Base-by-base conservation (phyloP, 257 asterid genomes). In the Fraxinus quadrangulata region DNA sequence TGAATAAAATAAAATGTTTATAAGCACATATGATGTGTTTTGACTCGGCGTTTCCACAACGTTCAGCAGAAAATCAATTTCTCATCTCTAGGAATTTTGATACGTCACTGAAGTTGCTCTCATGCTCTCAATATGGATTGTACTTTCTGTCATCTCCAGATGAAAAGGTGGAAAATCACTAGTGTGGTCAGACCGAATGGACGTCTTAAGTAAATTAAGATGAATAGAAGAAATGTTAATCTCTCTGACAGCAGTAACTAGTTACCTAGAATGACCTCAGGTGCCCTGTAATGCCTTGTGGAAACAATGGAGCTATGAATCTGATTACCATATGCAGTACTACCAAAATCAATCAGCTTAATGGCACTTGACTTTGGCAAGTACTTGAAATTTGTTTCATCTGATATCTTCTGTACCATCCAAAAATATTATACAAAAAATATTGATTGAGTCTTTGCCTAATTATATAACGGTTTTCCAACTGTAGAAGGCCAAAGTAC, bases 221-320 rank as follows among this genome's bases (percentile, higher is more conserved):
- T 34, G 79, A 70, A 66, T 72, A 77, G 65, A 75, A 82, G 75
- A 72, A 70, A 42, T 28, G 73, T 30, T 67, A 82, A 76, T 39
- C 84, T 73, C 82, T 69, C 83, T 23, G 56, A 59, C 81, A 82
- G 74, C 77, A 71, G 73, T 78, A 82, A 82, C 83, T 72, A 67
- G 71, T 87, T 86, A 88, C 92, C 92, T 86, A 86, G 83, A 84
- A 88, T 88, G 79, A 84, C 61, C 84, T 88, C 92, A 81, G 90
- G 92, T 79, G 92, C 92, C 83, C 92, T 84, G 86, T 86, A 88
- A 84, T 88, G 90, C 86, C 92, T 88, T 70, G 92, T 86, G 66
- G 89, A 81, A 77, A 84, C 92, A 83, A 81, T 86, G 85, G 89
- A 88, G 86, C 78, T 81, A 79, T 88, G 89, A 69, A 82, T 82